Evolutionary conservation across 139 green algal genomes (phyloP).

Genomic region (Closterium sp.): DNA sequence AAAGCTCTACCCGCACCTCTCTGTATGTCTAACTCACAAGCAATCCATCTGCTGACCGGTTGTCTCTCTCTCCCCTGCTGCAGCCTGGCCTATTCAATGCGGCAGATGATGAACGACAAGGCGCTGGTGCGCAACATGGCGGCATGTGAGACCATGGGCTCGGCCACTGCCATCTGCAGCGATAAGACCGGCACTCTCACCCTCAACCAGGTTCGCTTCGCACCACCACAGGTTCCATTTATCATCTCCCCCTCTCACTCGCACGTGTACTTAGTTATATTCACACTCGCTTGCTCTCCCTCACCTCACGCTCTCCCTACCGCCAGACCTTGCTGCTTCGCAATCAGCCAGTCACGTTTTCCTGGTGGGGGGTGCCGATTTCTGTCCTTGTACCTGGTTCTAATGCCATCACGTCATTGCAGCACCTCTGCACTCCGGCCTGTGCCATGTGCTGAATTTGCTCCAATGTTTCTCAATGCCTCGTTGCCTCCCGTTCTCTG

Average conservation of each 20-base stretch:
- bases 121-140: slow-evolving; percentile 81
- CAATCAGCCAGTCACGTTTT: not conserved
- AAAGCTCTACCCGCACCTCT: not conserved
- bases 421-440: too few species aligned
- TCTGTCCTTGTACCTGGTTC: not conserved
- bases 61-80: not conserved
- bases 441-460: not conserved
- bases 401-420: too few species aligned
- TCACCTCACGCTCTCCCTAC: not conserved
- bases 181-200: slow-evolving; percentile 97
- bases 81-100: slow-evolving; percentile 73
- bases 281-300: too few species aligned
- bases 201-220: slow-evolving; percentile 84
- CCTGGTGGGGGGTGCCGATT: not conserved
- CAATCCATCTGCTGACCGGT: not conserved
- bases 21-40: not conserved
- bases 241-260: not conserved
- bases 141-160: slow-evolving; percentile 95
- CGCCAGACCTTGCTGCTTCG: not conserved
- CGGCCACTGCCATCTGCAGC: slow-evolving; percentile 92
- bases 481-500: not conserved
- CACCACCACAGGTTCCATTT: slow-evolving; percentile 57
- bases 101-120: slow-evolving; percentile 97
- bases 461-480: not conserved
- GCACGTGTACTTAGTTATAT: too few species aligned